A percentile compares a stretch with the other conserved stretches of the same genome.
Evolutionary conservation across 2,329 filamentous ascomycete genomes (phyloP).

Genomic region (Diplocarpon rosae): DNA sequence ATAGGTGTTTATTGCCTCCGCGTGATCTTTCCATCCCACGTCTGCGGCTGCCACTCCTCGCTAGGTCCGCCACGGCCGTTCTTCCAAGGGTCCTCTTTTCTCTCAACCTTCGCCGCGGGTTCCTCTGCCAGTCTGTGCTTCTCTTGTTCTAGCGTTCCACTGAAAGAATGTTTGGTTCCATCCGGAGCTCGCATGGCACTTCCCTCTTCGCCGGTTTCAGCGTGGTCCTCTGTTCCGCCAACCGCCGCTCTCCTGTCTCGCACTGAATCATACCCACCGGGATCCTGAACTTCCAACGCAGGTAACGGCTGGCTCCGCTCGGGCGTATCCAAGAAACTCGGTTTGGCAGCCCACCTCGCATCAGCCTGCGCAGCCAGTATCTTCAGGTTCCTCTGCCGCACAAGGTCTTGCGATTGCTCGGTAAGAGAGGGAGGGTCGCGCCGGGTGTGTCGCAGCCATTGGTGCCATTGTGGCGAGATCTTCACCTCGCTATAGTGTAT

Average conservation of each 20-base stretch:
- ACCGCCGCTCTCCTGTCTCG: neutral
- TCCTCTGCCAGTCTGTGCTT: conserved; percentile 7
- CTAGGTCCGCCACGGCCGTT: conserved; percentile 43
- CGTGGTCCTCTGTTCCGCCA: neutral
- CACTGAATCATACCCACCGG: conserved; percentile 2
- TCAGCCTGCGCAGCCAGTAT: conserved; percentile 50
- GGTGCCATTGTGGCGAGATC: conserved; percentile 54
- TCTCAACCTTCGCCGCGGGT: conserved; percentile 12
- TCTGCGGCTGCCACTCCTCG: conserved; percentile 40
- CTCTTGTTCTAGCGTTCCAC: neutral
- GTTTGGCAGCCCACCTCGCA: conserved; percentile 51
- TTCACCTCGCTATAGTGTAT: conserved; percentile 43
- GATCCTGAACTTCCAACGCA: conserved; percentile 18
- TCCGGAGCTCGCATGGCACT: neutral
- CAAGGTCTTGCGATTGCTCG: conserved; percentile 45
- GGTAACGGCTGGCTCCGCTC: conserved; percentile 25
- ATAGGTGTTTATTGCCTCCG: conserved; percentile 1
- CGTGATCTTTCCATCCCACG: conserved; percentile 36
- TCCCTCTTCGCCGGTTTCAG: neutral
- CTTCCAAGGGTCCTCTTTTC: conserved; percentile 44
- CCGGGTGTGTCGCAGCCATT: conserved; percentile 55
- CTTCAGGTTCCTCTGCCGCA: conserved; percentile 42
- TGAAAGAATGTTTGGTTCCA: neutral
- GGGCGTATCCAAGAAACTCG: conserved; percentile 35
- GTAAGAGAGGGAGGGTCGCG: conserved; percentile 40